Base-by-base conservation (phyloP, 176 grass and related monocot genomes). In the Elymus sibiricus region DNA sequence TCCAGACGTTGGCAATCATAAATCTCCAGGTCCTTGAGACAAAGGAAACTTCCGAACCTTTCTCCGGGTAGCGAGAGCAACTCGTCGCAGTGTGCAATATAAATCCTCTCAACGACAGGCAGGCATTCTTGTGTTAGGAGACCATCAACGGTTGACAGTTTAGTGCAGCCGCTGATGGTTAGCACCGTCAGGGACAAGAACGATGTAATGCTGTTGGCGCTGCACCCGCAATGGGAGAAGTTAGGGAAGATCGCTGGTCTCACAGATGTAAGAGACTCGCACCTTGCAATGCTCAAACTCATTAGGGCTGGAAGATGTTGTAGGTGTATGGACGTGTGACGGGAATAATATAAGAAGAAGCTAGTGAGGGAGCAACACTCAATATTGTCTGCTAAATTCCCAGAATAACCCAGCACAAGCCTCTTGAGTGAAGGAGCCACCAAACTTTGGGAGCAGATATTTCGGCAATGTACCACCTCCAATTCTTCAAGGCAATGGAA, bases 91-190 rank as follows among this genome's bases (percentile, higher is more conserved):
- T 0, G 0, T 2, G 2, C 32, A 64, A 84, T 7, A n/a, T 0
- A 2, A 62, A 84, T 84, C 10, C 26, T 34, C 56, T 84, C 19
- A 6, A 84, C 13, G 3, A 27, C 70, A 63, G 38, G 82, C 5
- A 84, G 38, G 47, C 14, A 24, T 44, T 76, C 44, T 29, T 15
- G 44, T 17, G 22, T 24, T 44, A 77, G 22, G 13, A 85, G 59
- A n/a, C 38, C 70, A 22, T 74, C 70, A 22, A 84, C 11, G 6
- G 15, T 84, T 17, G 55, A 1, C 17, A 84, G 22, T 2, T 75
- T 43, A 0, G 1, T 0, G 6, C 82, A 75, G 34, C 0, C 0
- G 0, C 0, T 0, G 17, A 84, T 35, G 1, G 3, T n/a, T 11
- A 84, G 26, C 3, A 35, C 26, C 3, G 58, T 51, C 4, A 76